phyloP scores from a whole-genome alignment of 176 grass and related monocot genomes.

The Thinopyrum elongatum region DNA sequence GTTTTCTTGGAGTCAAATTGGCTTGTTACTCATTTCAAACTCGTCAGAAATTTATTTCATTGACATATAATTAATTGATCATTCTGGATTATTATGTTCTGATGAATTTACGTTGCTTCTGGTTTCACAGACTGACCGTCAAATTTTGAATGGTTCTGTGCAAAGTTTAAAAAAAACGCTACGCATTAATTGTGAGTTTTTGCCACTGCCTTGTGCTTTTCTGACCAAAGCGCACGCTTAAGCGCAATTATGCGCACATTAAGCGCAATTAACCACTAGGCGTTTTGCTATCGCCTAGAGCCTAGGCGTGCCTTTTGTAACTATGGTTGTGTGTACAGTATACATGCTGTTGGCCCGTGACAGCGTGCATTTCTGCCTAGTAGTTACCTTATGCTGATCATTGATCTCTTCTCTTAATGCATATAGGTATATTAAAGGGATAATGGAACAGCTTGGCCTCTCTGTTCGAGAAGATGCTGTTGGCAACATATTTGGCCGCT shows the following conservation, averaged over 20 bases:
- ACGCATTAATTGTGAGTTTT: too few species aligned
- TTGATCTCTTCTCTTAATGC: constrained; percentile 10
- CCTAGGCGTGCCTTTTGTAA: too few species aligned
- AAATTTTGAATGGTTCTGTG: background rate
- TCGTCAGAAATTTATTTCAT: background rate
- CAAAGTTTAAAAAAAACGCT: too few species aligned
- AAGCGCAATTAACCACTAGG: too few species aligned
- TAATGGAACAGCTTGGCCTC: constrained; percentile 73
- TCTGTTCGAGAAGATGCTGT: constrained; percentile 71
- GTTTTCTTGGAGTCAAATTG: background rate
- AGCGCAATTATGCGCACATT: too few species aligned
- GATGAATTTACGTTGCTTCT: background rate
- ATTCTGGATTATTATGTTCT: background rate
- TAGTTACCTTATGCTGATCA: background rate
- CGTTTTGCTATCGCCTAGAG: too few species aligned
- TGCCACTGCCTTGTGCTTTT: too few species aligned
- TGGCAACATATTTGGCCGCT: constrained; percentile 93
- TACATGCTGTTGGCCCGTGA: background rate
- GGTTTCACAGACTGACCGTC: background rate
- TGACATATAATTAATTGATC: background rate
- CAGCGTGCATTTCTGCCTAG: background rate
- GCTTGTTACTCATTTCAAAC: background rate
- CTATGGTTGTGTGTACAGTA: too few species aligned
- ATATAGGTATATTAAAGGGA: constrained; percentile 73
- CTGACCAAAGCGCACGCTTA: too few species aligned